phyloP scores from a whole-genome alignment of 345 rosid genomes.

The Syzygium aqueum region DNA sequence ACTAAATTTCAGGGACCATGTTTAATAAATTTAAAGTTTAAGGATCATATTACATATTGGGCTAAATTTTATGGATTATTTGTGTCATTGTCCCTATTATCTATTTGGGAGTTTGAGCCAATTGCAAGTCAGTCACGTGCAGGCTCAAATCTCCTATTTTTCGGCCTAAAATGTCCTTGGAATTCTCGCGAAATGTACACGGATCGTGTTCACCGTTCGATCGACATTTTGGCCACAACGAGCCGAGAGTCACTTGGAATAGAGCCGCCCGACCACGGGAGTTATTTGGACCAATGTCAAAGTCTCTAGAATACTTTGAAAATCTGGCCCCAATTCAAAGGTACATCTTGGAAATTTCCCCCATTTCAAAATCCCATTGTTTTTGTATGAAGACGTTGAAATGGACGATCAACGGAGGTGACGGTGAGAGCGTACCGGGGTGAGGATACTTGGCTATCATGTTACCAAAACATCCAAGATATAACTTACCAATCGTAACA shows the following conservation, averaged over 20 bases:
- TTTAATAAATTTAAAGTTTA: too few relatives aligned
- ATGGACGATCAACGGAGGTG: neutral
- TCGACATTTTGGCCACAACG: neutral
- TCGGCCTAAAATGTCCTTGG: fast-evolving
- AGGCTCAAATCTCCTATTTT: neutral
- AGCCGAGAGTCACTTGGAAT: neutral
- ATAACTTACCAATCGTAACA: neutral
- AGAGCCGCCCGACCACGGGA: neutral
- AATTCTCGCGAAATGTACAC: neutral
- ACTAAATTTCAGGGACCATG: too few relatives aligned
- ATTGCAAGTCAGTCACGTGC: too few relatives aligned
- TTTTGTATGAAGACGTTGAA: neutral
- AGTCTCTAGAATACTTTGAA: neutral
- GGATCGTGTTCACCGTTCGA: neutral
- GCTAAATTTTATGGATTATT: too few relatives aligned
- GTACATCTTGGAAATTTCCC: neutral
- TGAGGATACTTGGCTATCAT: neutral
- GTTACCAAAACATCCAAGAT: neutral
- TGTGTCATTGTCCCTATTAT: too few relatives aligned
- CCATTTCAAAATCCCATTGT: neutral
- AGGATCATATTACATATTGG: too few relatives aligned
- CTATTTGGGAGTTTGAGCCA: neutral
- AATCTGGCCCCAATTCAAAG: neutral
- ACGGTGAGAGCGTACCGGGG: neutral
- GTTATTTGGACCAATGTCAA: neutral